Conservation (phyloP, 2,329 filamentous ascomycete species). For the Polychaeton citri region DNA sequence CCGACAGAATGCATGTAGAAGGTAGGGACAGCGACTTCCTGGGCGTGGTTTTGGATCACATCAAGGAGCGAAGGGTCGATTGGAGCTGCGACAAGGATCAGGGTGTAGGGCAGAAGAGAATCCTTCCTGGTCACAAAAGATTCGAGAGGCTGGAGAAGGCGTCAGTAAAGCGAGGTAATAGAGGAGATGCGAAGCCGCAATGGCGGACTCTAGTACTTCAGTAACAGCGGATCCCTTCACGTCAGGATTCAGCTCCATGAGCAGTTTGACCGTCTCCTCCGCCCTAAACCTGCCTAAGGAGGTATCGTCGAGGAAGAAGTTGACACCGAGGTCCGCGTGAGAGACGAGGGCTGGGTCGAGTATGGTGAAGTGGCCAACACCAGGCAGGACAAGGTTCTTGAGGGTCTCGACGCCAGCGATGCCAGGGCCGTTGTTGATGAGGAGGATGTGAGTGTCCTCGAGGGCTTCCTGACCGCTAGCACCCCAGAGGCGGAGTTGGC, state of each 20-base stretch:
- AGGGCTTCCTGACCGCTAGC: slow-evolving; percentile 81
- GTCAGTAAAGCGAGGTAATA: too few species aligned
- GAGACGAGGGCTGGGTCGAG: slow-evolving; percentile 66
- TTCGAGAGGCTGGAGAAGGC: slow-evolving; percentile 32
- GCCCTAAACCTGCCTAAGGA: slow-evolving; percentile 67
- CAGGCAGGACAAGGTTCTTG: slow-evolving; percentile 93
- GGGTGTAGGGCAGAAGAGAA: slow-evolving; percentile 37
- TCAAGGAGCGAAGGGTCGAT: slow-evolving; percentile 39
- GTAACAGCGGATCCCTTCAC: slow-evolving; percentile 61
- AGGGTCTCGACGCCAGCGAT: slow-evolving; percentile 81
- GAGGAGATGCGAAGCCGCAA: too few species aligned
- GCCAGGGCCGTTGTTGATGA: slow-evolving; percentile 78
- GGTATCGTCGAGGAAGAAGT: slow-evolving; percentile 84
- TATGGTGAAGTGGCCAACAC: slow-evolving; percentile 84
- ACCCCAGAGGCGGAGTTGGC: slow-evolving; percentile 90
- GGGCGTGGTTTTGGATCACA: slow-evolving; percentile 37
- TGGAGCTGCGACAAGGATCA: slow-evolving; percentile 49
- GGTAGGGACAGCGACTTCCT: slow-evolving; percentile 52
- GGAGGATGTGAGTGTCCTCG: slow-evolving; percentile 79
- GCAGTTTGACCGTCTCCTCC: slow-evolving; percentile 59
- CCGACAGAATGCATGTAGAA: slow-evolving; percentile 80
- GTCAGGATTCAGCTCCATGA: slow-evolving; percentile 85
- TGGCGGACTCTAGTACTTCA: slow-evolving; percentile 35
- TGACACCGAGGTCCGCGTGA: slow-evolving; percentile 78
- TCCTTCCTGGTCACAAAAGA: slow-evolving; percentile 29